Percentiles rank a stretch among this genome's conserved stretches.
Evolutionary conservation across 495 filamentous ascomycete genomes (phyloP).

Genomic region (Bacidia rubella): DNA sequence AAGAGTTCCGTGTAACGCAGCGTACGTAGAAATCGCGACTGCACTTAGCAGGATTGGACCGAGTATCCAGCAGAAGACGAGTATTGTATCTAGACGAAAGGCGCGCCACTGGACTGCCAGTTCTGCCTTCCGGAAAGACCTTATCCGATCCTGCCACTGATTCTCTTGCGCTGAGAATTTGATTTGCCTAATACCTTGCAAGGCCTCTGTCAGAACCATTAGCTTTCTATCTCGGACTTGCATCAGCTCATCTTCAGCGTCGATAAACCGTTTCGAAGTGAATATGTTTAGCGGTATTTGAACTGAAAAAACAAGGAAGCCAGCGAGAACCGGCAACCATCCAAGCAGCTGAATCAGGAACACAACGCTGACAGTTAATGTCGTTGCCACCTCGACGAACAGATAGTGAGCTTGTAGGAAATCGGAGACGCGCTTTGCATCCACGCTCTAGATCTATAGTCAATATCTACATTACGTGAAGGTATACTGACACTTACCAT

Average conservation of each 20-base stretch:
- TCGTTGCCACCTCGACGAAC: neutral
- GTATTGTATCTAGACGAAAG: constrained; percentile 9
- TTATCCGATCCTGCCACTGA: constrained; percentile 20
- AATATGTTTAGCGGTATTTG: neutral
- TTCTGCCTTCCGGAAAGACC: constrained; percentile 14
- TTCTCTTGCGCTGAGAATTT: constrained; percentile 23
- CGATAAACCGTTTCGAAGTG: constrained; percentile 9
- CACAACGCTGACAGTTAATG: neutral
- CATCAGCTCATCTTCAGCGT: constrained; percentile 21
- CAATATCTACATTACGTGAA: neutral
- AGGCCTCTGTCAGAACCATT: constrained; percentile 17
- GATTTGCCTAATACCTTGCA: constrained; percentile 25
- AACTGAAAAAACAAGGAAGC: neutral
- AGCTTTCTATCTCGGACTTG: constrained; percentile 18
- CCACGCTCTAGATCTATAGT: neutral
- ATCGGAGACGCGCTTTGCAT: neutral
- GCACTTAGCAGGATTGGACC: constrained; percentile 16
- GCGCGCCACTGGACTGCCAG: constrained; percentile 13
- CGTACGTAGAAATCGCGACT: constrained; percentile 14
- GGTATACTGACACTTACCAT: neutral
- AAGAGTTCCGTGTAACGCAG: constrained; percentile 13
- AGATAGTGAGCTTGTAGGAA: neutral
- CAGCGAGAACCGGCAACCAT: neutral
- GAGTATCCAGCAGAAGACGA: constrained; percentile 10
- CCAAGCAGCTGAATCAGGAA: neutral